These are phyloP conservation scores for Rhodomyrtus psidioides DNA, from an alignment of 441 rosid genomes.

Conservation along the genomic window DNA sequence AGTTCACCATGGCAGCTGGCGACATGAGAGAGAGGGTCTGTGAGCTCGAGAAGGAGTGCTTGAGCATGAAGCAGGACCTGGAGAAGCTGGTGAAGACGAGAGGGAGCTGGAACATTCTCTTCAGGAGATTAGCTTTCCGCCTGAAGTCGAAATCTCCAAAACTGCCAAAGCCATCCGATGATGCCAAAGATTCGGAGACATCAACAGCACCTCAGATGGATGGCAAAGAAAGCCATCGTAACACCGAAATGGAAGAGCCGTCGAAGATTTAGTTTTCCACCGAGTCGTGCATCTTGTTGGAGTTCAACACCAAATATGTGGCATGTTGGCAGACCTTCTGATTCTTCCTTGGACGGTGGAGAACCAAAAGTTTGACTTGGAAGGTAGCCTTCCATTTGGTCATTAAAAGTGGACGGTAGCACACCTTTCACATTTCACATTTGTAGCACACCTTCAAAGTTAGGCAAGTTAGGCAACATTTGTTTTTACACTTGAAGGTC, in stretches of 20 bases:
- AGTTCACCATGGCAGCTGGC: constrained; percentile 17
- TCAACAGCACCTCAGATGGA: constrained; percentile 17
- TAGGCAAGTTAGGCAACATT: too few relatives aligned
- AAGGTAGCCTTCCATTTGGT: too few relatives aligned
- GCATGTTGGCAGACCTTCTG: too few relatives aligned
- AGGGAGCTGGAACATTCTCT: constrained; percentile 52
- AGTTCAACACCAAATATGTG: too few relatives aligned
- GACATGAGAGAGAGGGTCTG: constrained; percentile 63
- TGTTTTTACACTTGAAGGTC: too few relatives aligned
- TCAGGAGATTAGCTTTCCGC: constrained; percentile 35
- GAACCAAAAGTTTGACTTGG: too few relatives aligned
- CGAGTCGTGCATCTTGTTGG: not conserved
- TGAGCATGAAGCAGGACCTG: constrained; percentile 71
- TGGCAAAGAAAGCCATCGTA: constrained; percentile 13
- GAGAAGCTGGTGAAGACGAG: constrained; percentile 64
- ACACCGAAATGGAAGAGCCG: not conserved
- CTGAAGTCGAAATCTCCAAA: constrained; percentile 26
- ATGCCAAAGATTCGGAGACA: constrained; percentile 15
- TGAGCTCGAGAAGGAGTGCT: constrained; percentile 76
- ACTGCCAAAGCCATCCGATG: constrained; percentile 9
- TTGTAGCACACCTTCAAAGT: too few relatives aligned
- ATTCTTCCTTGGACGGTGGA: too few relatives aligned
- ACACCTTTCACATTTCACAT: too few relatives aligned
- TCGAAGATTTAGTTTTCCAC: not conserved
- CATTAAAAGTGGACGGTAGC: too few relatives aligned